Evolutionary conservation across 2,329 filamentous ascomycete genomes (phyloP), one percentile per base, ranked within the genome.

Genomic region (Ceratocystis eucalypticola): DNA sequence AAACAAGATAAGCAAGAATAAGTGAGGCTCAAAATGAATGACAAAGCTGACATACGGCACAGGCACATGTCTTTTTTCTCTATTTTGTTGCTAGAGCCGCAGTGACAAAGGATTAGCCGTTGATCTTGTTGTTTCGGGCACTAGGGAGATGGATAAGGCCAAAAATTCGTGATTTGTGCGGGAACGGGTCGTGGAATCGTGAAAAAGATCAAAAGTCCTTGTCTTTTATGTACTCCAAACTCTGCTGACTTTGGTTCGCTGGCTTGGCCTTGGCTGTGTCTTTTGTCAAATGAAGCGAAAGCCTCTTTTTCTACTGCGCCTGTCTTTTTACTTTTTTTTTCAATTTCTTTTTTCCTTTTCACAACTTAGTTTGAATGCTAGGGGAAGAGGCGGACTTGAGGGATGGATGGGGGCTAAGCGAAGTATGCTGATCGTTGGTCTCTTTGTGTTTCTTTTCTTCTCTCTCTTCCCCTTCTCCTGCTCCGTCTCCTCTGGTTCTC

Each of bases 11-110:
- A 17, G 15, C 28, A 59, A 33, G 17, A 59, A n/a, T 1, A 59
- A 59, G n/a, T 59, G 53, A 30, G 53, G 53, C 53, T 59, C 28
- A 59, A 59, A 59, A 59, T 25, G 53, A 33, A 4, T 59, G 53
- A 33, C 28, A 59, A 30, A 30, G 25, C 53, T 33, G 53, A 57
- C 53, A 20, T 33, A 33, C 53, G 28, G 53, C 53, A 59, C 25
- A 59, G 28, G 53, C 53, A 59, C 25, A 37, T 0, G 53, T 0
- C 53, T 20, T 37, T 59, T 59, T 59, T 59, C 28, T 59, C 3
- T 33, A 33, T 7, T 59, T 59, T 30, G 17, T 28, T 30, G 28
- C 28, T 30, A 59, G 28, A 59, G 53, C 53, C 53, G 25, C 53
- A 33, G 25, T 57, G 53, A 28, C 53, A 57, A 57, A 57, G 53